These are phyloP conservation scores for Deakozyma indianensis DNA, from an alignment of 805 yeast genomes.

Conservation along the genomic window DNA sequence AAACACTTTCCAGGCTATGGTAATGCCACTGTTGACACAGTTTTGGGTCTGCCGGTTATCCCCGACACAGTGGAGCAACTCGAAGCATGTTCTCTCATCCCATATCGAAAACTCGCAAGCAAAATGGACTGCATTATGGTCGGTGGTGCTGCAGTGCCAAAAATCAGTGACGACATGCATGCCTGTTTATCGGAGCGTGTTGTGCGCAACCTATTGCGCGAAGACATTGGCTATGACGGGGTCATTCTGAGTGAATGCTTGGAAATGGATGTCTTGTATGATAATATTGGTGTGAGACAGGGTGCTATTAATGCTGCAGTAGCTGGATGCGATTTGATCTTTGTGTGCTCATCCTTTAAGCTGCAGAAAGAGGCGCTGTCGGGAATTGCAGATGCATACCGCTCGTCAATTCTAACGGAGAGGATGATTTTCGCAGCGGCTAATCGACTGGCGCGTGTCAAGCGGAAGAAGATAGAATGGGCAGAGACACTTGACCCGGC, in stretches of 20 bases:
- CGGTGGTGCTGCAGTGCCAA: slow-evolving; percentile 53
- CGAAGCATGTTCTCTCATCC: slow-evolving; percentile 33
- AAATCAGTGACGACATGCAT: slow-evolving; percentile 43
- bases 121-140: slow-evolving; percentile 41
- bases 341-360: slow-evolving; percentile 43
- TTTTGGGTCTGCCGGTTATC: slow-evolving; percentile 44
- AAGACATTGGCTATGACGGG: slow-evolving; percentile 39
- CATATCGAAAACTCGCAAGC: slow-evolving; percentile 32
- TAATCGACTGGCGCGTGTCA: slow-evolving; percentile 30
- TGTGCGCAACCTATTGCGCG: slow-evolving; percentile 34
- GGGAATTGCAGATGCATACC: slow-evolving; percentile 23
- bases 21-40: slow-evolving; percentile 41
- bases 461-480: slow-evolving; percentile 32
- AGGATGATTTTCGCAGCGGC: slow-evolving; percentile 27
- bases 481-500: slow-evolving; percentile 24
- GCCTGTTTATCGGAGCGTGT: slow-evolving; percentile 46
- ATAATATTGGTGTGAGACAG: slow-evolving; percentile 52
- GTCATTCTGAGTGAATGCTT: slow-evolving; percentile 46
- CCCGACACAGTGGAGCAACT: slow-evolving; percentile 40
- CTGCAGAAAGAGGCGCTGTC: slow-evolving; percentile 44
- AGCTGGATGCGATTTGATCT: slow-evolving; percentile 51
- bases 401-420: slow-evolving; percentile 22
- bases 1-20: slow-evolving; percentile 60
- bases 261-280: slow-evolving; percentile 48
- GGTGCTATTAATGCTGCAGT: slow-evolving; percentile 47